Evolutionary conservation across 208 protist genomes (phyloP).

Genomic region (Willaertia magna): DNA sequence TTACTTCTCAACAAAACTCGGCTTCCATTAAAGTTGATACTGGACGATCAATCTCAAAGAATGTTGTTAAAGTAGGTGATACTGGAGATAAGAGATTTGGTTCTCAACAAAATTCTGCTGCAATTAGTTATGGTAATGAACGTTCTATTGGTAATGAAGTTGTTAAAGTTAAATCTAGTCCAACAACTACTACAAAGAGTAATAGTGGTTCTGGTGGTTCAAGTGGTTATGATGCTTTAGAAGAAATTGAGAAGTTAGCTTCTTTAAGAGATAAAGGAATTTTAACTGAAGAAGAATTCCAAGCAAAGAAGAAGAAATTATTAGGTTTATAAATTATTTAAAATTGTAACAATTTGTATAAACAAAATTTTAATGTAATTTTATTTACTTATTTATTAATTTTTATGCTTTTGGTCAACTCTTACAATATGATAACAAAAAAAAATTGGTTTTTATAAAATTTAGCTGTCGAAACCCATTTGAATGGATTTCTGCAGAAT

Average conservation of each 20-base stretch:
- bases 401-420: no score
- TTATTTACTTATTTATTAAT: no score
- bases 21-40: neutral
- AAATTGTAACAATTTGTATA: no score
- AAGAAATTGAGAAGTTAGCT: neutral
- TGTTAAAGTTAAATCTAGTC: neutral
- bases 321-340: neutral
- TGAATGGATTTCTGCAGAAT: no score
- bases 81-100: neutral
- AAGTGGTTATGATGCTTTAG: neutral
- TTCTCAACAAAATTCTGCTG: neutral
- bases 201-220: neutral
- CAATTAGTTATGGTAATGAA: neutral
- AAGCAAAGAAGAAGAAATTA: slow-evolving; percentile 5
- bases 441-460: no score
- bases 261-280: slow-evolving; percentile 8
- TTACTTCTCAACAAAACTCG: neutral
- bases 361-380: no score
- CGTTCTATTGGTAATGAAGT: neutral
- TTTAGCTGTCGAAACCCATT: no score
- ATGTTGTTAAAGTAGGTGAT: neutral
- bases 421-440: no score
- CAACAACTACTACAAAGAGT: neutral
- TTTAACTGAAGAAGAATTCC: slow-evolving; percentile 3
- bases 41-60: neutral